Evolutionary conservation across 129 eudicot genomes (phyloP).

Genomic region (Solidago caesia): DNA sequence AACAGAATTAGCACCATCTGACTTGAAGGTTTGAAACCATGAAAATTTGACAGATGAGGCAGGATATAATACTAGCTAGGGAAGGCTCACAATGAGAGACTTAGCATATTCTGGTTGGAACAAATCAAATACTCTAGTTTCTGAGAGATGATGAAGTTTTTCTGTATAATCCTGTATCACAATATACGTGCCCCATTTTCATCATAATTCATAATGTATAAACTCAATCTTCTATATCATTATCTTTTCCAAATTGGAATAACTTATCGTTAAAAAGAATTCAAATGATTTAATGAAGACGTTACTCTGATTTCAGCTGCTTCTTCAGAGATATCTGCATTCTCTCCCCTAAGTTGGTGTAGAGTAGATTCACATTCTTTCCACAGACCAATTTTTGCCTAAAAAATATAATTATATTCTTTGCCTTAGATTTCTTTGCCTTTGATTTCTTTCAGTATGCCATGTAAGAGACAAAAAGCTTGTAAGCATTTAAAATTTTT

Average conservation of each 20-base stretch:
- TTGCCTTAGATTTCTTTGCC: neutral
- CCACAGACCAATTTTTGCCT: constrained; percentile 65
- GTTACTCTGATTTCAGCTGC: constrained; percentile 76
- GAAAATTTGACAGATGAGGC: neutral
- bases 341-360: constrained; percentile 63
- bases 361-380: constrained; percentile 58
- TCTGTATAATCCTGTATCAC: constrained; percentile 72
- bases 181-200: neutral
- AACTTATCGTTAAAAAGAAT: neutral
- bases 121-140: constrained; percentile 50
- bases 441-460: constrained; percentile 5
- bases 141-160: constrained; percentile 52
- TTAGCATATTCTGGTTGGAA: constrained; percentile 73
- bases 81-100: constrained; percentile 61
- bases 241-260: neutral
- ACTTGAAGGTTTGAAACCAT: neutral
- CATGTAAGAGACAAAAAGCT: neutral
- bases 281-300: constrained; percentile 4
- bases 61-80: neutral
- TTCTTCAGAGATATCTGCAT: constrained; percentile 57
- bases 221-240: neutral
- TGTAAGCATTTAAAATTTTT: neutral
- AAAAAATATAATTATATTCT: constrained; percentile 10
- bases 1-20: constrained; percentile 17
- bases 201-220: neutral